Evolutionary conservation across 164 flowering plant species (phyloP).

Genomic region (Cinnamomum micranthum): DNA sequence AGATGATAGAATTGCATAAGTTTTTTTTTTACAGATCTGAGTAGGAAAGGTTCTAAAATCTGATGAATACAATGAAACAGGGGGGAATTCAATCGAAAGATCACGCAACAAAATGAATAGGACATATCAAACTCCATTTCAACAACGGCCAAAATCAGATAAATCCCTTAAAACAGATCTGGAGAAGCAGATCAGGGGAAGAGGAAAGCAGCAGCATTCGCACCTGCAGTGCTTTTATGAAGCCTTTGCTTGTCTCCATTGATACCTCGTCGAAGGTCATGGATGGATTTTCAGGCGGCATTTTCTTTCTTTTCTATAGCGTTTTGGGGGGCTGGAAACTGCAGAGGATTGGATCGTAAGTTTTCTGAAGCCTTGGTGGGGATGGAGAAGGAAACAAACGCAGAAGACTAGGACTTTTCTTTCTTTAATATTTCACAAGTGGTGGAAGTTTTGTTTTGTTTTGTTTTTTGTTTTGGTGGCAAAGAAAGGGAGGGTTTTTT

Average conservation of each 20-base stretch:
- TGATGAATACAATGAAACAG: not conserved
- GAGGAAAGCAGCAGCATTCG: not conserved
- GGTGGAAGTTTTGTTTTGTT: too few species aligned
- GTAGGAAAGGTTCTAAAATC: not conserved
- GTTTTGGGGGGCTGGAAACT: too few species aligned
- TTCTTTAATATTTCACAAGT: not conserved
- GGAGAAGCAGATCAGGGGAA: not conserved
- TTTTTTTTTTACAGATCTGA: too few species aligned
- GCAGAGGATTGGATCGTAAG: not conserved
- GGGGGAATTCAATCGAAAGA: not conserved
- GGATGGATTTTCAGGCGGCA: slow-evolving; percentile 27
- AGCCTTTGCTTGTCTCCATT: slow-evolving; percentile 86
- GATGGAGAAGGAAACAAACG: not conserved
- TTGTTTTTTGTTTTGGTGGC: not conserved
- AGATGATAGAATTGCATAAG: too few species aligned
- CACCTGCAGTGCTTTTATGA: slow-evolving; percentile 83
- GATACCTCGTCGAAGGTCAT: slow-evolving; percentile 85
- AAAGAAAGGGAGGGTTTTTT: not conserved
- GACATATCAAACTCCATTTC: not conserved
- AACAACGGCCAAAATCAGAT: not conserved
- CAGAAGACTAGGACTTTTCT: not conserved
- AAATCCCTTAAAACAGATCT: not conserved
- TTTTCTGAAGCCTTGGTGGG: too few species aligned
- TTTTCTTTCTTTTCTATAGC: not conserved
- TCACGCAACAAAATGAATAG: not conserved